Evolutionary conservation across 805 yeast species (phyloP).

Genomic region (Torulaspora microellipsoides): DNA sequence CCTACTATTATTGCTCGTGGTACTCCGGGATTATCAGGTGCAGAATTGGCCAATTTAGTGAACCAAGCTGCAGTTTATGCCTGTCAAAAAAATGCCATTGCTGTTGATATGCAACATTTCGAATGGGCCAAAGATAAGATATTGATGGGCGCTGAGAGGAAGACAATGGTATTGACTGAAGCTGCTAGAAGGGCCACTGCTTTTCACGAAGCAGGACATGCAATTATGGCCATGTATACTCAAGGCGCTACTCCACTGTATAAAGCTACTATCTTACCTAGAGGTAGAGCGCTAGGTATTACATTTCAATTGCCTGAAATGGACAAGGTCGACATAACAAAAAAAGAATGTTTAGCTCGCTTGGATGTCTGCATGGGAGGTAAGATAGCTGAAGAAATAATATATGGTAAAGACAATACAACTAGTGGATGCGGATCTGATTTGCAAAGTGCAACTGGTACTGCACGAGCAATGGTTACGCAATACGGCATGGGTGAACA

Average conservation of each 20-base stretch:
- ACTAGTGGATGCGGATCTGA: constrained; percentile 96
- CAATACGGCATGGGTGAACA: constrained; percentile 93
- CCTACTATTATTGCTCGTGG: constrained; percentile 90
- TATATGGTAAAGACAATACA: constrained; percentile 86
- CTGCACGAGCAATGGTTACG: constrained; percentile 96
- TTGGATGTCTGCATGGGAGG: constrained; percentile 99
- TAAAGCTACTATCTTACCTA: constrained; percentile 93
- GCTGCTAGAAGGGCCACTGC: constrained; percentile 93
- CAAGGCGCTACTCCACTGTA: constrained; percentile 92
- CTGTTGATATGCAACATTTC: constrained; percentile 85
- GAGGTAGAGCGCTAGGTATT: constrained; percentile 95
- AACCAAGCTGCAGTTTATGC: constrained; percentile 98
- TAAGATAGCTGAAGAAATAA: constrained; percentile 90
- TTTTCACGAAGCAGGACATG: constrained; percentile 99
- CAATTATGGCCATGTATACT: constrained; percentile 93
- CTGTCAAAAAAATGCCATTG: constrained; percentile 83
- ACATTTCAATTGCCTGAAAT: constrained; percentile 97
- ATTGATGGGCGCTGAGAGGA: constrained; percentile 95
- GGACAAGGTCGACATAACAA: constrained; percentile 94
- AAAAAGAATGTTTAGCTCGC: constrained; percentile 82
- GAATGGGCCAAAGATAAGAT: constrained; percentile 99
- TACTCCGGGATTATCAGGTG: constrained; percentile 98
- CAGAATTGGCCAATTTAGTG: constrained; percentile 90
- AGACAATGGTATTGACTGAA: constrained; percentile 96
- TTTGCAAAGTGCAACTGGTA: constrained; percentile 80